Conservation (phyloP, 768 basidiomycete genomes). For the Boletellus sp. region DNA sequence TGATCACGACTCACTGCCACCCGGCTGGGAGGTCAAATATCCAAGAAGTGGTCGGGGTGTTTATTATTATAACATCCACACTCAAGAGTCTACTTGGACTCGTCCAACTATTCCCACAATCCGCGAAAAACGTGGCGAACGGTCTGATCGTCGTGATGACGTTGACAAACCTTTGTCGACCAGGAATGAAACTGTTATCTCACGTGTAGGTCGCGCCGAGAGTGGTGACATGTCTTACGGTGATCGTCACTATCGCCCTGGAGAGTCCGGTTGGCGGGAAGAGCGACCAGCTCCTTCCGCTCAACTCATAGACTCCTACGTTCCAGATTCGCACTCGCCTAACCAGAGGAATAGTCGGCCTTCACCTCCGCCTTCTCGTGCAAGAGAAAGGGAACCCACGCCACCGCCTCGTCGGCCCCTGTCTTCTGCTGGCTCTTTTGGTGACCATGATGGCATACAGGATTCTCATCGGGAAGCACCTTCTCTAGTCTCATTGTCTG, state of each 20-base stretch:
- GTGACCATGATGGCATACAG: constrained; percentile 22
- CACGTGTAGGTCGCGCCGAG: constrained; percentile 31
- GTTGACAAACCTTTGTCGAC: constrained; percentile 23
- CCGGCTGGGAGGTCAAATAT: constrained; percentile 58
- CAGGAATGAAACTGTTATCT: constrained; percentile 21
- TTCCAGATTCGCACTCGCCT: constrained; percentile 29
- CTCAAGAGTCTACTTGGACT: constrained; percentile 56
- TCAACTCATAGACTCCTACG: constrained; percentile 25
- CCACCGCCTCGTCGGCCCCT: constrained; percentile 20
- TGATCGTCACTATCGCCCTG: constrained; percentile 67
- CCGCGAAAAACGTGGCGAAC: constrained; percentile 24
- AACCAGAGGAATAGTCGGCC: constrained; percentile 19
- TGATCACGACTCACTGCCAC: constrained; percentile 42
- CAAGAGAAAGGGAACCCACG: constrained; percentile 23
- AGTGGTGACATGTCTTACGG: constrained; percentile 43
- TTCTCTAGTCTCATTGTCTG: constrained; percentile 12
- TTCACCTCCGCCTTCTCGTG: constrained; percentile 20
- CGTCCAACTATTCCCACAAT: constrained; percentile 39
- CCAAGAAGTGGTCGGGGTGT: constrained; percentile 45
- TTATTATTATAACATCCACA: constrained; percentile 59
- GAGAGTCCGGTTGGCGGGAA: constrained; percentile 26
- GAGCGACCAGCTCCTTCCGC: constrained; percentile 21
- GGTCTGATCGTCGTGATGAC: constrained; percentile 26
- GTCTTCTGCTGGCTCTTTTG: constrained; percentile 19
- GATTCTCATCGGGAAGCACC: constrained; percentile 20